phyloP scores from a whole-genome alignment of 352 stramenopile genomes.

The Phytophthora constricta region DNA sequence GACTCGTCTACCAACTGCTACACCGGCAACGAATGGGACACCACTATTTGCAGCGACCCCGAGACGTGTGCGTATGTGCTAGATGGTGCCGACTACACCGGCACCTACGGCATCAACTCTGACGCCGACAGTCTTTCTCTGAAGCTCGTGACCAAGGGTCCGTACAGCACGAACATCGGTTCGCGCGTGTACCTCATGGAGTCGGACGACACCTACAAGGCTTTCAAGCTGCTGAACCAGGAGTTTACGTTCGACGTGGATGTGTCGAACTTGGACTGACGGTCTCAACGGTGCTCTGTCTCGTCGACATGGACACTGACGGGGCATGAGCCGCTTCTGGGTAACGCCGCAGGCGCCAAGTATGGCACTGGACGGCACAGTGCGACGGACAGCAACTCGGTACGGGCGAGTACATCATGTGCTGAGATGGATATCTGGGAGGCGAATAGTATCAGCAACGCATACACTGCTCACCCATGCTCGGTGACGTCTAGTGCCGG shows the following conservation, averaged over 20 bases:
- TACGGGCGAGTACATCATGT: constrained; percentile 62
- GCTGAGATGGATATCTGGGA: constrained; percentile 77
- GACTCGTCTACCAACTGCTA: constrained; percentile 76
- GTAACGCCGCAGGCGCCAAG: constrained; percentile 58
- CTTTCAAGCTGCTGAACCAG: constrained; percentile 75
- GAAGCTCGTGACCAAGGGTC: constrained; percentile 59
- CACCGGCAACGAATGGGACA: constrained; percentile 63
- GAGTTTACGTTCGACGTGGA: constrained; percentile 78
- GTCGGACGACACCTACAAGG: constrained; percentile 48
- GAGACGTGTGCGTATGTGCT: constrained; percentile 60
- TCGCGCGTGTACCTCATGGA: constrained; percentile 71
- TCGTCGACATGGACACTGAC: constrained; percentile 75
- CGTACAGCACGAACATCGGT: constrained; percentile 66
- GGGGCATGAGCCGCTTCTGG: constrained; percentile 51
- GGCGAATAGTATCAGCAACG: constrained; percentile 63
- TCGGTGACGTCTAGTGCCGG: no score
- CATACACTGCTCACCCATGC: constrained; percentile 68
- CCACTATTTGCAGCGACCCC: constrained; percentile 53
- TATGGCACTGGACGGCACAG: constrained; percentile 80
- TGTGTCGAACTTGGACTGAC: constrained; percentile 66
- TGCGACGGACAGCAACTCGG: no score
- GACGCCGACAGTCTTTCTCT: constrained; percentile 51
- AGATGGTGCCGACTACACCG: constrained; percentile 67
- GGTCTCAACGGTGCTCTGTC: constrained; percentile 81
- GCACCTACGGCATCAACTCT: constrained; percentile 72